Conservation (phyloP, 2,329 filamentous ascomycete genomes). For the Ophiostoma fasciatum region DNA sequence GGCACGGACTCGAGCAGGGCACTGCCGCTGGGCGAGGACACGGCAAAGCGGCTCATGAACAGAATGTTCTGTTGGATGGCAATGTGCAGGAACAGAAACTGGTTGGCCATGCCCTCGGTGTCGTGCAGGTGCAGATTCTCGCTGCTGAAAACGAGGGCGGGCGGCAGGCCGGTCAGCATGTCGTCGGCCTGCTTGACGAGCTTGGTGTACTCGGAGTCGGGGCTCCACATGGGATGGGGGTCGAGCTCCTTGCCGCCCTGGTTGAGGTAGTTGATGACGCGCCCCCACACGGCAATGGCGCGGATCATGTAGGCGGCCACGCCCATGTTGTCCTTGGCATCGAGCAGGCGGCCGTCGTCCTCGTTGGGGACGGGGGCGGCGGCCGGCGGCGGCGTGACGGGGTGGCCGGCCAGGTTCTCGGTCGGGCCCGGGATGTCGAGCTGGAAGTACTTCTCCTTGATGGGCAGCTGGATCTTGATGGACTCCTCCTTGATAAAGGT, state of each 20-base stretch:
- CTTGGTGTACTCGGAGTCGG: slow-evolving; percentile 58
- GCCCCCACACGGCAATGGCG: slow-evolving; percentile 76
- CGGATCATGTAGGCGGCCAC: slow-evolving; percentile 83
- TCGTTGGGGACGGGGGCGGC: slow-evolving; percentile 46
- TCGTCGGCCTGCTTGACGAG: slow-evolving; percentile 58
- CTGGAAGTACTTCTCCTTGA: slow-evolving; percentile 80
- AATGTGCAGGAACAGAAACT: slow-evolving; percentile 86
- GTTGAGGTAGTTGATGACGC: slow-evolving; percentile 79
- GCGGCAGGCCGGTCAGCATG: slow-evolving; percentile 55
- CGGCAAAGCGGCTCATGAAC: slow-evolving; percentile 78
- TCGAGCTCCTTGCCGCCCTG: slow-evolving; percentile 76
- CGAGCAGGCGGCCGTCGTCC: slow-evolving; percentile 47
- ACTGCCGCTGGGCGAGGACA: slow-evolving; percentile 52
- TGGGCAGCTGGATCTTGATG: slow-evolving; percentile 76
- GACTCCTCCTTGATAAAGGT: slow-evolving; percentile 84
- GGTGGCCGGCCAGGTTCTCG: slow-evolving; percentile 57
- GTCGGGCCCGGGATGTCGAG: slow-evolving; percentile 83
- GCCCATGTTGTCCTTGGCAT: slow-evolving; percentile 77
- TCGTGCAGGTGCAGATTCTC: slow-evolving; percentile 78
- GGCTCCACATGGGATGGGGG: slow-evolving; percentile 62
- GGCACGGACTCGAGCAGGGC: slow-evolving; percentile 52
- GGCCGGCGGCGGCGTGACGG: slow-evolving; percentile 17
- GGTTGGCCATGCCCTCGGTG: slow-evolving; percentile 73
- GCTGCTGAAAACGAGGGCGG: slow-evolving; percentile 53
- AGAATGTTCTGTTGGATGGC: slow-evolving; percentile 78